phyloP scores from a whole-genome alignment of 257 asterid species.

The Parsonsia alboflavescens region DNA sequence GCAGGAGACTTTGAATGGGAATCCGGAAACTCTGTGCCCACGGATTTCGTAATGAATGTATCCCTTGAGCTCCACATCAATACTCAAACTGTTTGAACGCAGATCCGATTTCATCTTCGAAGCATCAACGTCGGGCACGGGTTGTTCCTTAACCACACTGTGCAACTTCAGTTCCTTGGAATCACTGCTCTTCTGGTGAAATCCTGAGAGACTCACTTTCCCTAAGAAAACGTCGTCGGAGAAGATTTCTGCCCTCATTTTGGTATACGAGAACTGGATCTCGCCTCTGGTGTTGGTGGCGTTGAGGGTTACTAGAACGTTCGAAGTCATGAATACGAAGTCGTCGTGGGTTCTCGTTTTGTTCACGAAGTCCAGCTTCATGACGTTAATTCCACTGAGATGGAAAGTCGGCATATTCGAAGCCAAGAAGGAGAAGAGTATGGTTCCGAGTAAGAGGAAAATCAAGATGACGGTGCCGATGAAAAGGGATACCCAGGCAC shows the following conservation, averaged over 20 bases:
- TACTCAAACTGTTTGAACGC: neutral
- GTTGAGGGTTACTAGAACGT: neutral
- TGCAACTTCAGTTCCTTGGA: neutral
- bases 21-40: neutral
- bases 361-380: neutral
- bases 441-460: neutral
- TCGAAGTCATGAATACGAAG: neutral
- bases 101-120: neutral
- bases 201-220: neutral
- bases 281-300: neutral
- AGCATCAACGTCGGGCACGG: neutral
- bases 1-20: neutral
- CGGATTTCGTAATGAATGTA: neutral
- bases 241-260: neutral
- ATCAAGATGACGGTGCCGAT: slow-evolving; percentile 1
- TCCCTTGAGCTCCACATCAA: neutral
- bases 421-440: slow-evolving; percentile 8
- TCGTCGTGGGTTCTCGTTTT: neutral
- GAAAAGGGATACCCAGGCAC: slow-evolving; percentile 9
- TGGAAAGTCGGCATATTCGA: slow-evolving; percentile 7
- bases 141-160: neutral
- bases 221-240: neutral
- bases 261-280: neutral
- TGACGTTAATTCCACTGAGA: neutral
- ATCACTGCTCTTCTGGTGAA: slow-evolving; percentile 2